A percentile compares a stretch with the other conserved stretches of the same genome.
Conservation (phyloP, 805 yeast genomes). For the Hanseniaspora guilliermondii region DNA sequence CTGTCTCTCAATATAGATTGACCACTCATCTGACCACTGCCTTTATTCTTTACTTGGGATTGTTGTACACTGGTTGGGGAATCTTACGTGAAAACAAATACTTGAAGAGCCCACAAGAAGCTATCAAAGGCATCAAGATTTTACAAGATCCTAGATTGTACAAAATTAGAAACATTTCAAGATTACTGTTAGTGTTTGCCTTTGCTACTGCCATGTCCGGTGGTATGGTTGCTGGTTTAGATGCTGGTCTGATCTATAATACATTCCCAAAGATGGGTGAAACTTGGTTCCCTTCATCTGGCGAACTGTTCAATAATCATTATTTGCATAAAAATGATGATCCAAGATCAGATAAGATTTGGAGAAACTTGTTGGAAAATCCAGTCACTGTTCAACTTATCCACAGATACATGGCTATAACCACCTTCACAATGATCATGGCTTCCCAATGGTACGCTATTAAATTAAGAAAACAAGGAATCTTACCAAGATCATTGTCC, state of each 20-base stretch:
- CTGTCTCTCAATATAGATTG: conserved; percentile 88
- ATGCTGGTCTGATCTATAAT: conserved; percentile 92
- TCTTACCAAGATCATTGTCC: conserved; percentile 46
- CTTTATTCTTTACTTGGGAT: conserved; percentile 71
- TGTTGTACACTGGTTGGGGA: conserved; percentile 81
- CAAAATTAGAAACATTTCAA: conserved; percentile 43
- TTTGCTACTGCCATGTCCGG: conserved; percentile 93
- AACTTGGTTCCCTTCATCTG: conserved; percentile 54
- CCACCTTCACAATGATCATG: conserved; percentile 61
- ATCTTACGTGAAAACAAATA: conserved; percentile 63
- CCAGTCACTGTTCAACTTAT: conserved; percentile 91
- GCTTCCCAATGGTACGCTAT: conserved; percentile 60
- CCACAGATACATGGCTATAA: conserved; percentile 73
- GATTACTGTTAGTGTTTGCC: conserved; percentile 52
- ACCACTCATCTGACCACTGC: conserved; percentile 94
- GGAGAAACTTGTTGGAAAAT: conserved; percentile 90
- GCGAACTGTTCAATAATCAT: conserved; percentile 65
- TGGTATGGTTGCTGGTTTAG: conserved; percentile 95
- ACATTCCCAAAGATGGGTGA: conserved; percentile 97
- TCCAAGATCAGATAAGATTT: conserved; percentile 52
- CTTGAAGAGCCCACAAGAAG: conserved; percentile 49
- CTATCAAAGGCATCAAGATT: conserved; percentile 41
- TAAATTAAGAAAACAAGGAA: conserved; percentile 34
- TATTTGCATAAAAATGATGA: conserved; percentile 53
- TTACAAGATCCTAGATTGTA: conserved; percentile 50